These are phyloP conservation scores for Pulicaria dysenterica DNA, from an alignment of 129 eudicot genomes.

Conservation along the genomic window DNA sequence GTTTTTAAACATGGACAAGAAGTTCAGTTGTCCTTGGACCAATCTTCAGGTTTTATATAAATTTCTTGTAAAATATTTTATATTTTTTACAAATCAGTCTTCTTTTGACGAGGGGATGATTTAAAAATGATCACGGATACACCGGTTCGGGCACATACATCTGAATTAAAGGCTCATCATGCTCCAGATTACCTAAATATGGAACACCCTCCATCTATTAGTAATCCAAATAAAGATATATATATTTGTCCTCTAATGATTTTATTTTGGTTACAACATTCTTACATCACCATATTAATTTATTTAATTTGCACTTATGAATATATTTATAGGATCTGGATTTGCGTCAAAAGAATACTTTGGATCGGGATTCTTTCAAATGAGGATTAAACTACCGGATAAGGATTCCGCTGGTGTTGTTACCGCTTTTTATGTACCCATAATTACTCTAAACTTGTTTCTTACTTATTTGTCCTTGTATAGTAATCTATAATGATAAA, in stretches of 20 bases:
- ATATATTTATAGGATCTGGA: slow-evolving; percentile 55
- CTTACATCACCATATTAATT: neutral
- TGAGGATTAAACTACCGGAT: slow-evolving; percentile 70
- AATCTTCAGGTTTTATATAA: slow-evolving; percentile 49
- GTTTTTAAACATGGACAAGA: slow-evolving; percentile 40
- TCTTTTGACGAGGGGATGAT: too few relatives aligned
- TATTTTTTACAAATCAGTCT: neutral
- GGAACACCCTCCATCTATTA: neutral
- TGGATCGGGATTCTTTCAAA: slow-evolving; percentile 69
- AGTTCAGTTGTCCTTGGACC: slow-evolving; percentile 61
- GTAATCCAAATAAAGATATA: neutral
- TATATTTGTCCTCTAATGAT: too few relatives aligned
- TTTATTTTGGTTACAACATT: too few relatives aligned
- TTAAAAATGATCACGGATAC: too few relatives aligned
- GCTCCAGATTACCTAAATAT: too few relatives aligned
- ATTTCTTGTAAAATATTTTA: neutral
- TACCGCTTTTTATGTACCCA: slow-evolving; percentile 68
- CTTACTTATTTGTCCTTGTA: too few relatives aligned
- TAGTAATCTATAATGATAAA: too few relatives aligned
- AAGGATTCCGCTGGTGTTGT: slow-evolving; percentile 73
- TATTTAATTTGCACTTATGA: neutral
- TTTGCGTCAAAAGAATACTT: slow-evolving; percentile 63
- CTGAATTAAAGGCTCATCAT: too few relatives aligned
- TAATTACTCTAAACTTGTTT: slow-evolving; percentile 1
- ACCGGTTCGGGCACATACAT: too few relatives aligned